phyloP scores from a whole-genome alignment of 306 rosid species.

The Herpetospermum pedunculosum region DNA sequence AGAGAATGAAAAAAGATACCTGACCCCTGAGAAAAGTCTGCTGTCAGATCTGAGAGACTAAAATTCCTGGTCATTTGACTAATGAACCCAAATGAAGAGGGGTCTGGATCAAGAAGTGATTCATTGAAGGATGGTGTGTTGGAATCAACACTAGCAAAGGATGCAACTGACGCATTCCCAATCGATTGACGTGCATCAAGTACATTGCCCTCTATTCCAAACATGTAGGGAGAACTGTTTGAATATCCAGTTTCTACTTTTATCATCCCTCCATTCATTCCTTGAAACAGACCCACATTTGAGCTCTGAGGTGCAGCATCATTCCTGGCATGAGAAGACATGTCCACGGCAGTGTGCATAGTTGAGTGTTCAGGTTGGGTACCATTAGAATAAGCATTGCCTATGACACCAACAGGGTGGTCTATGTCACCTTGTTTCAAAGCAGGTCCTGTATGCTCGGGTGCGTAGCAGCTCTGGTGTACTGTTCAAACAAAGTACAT shows the following conservation, averaged over 20 bases:
- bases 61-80: slow-evolving; percentile 69
- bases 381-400: slow-evolving; percentile 52
- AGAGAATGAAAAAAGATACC: slow-evolving; percentile 29
- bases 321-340: slow-evolving; percentile 39
- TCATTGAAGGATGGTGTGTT: slow-evolving; percentile 47
- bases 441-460: slow-evolving; percentile 34
- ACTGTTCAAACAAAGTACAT: slow-evolving; percentile 29
- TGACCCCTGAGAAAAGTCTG: slow-evolving; percentile 69
- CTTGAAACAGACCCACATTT: slow-evolving; percentile 59
- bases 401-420: slow-evolving; percentile 48
- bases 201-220: slow-evolving; percentile 49
- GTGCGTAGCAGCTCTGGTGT: slow-evolving; percentile 57
- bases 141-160: slow-evolving; percentile 43
- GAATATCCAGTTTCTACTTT: slow-evolving; percentile 72
- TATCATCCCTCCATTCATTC: slow-evolving; percentile 59
- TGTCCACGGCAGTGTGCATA: slow-evolving; percentile 48
- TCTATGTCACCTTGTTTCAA: slow-evolving; percentile 59
- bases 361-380: slow-evolving; percentile 42
- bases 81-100: slow-evolving; percentile 55
- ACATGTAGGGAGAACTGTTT: slow-evolving; percentile 45
- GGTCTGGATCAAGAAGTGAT: slow-evolving; percentile 42
- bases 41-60: slow-evolving; percentile 78
- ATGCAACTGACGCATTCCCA: slow-evolving; percentile 51
- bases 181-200: slow-evolving; percentile 44
- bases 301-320: slow-evolving; percentile 49